Conservation (phyloP, 805 yeast species). For the Saturnispora halmiae region DNA sequence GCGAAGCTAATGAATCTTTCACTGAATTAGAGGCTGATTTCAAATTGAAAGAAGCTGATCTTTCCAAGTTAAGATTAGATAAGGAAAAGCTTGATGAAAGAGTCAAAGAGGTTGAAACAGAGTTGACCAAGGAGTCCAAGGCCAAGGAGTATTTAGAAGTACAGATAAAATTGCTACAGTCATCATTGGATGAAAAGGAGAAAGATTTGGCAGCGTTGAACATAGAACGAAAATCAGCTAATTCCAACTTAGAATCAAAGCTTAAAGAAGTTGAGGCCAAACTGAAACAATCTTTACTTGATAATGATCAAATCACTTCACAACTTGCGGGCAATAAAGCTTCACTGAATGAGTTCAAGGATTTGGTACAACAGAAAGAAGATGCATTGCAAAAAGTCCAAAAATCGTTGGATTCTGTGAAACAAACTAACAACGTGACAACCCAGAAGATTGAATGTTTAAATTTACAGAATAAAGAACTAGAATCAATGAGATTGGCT, state of each 20-base stretch:
- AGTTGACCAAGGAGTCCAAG: slow-evolving; percentile 11
- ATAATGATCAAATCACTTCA: slow-evolving; percentile 21
- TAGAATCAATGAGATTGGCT: slow-evolving; percentile 18
- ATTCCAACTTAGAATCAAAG: slow-evolving; percentile 1
- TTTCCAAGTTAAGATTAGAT: slow-evolving; percentile 1
- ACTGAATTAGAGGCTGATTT: slow-evolving; percentile 21
- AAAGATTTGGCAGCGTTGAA: slow-evolving; percentile 20
- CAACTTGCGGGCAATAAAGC: slow-evolving; percentile 20
- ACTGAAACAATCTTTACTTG: slow-evolving; percentile 4
- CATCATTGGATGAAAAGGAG: slow-evolving; percentile 28
- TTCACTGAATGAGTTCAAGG: slow-evolving; percentile 26
- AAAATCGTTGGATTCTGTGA: slow-evolving; percentile 10
- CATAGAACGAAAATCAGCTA: slow-evolving; percentile 11
- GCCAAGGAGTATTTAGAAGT: slow-evolving; percentile 13
- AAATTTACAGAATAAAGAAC: slow-evolving; percentile 5
- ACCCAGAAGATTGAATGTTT: background rate
- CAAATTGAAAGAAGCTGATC: slow-evolving; percentile 8
- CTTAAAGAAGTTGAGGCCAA: slow-evolving; percentile 4
- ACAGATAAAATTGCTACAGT: slow-evolving; percentile 27
- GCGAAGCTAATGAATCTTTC: slow-evolving; percentile 18
- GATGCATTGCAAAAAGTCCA: slow-evolving; percentile 23
- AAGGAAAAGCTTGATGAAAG: slow-evolving; percentile 13
- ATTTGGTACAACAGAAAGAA: slow-evolving; percentile 30
- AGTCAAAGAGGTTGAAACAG: slow-evolving; percentile 14
- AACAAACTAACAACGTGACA: slow-evolving; percentile 1